Base-by-base conservation (phyloP, 441 rosid species). In the California macrophylla region DNA sequence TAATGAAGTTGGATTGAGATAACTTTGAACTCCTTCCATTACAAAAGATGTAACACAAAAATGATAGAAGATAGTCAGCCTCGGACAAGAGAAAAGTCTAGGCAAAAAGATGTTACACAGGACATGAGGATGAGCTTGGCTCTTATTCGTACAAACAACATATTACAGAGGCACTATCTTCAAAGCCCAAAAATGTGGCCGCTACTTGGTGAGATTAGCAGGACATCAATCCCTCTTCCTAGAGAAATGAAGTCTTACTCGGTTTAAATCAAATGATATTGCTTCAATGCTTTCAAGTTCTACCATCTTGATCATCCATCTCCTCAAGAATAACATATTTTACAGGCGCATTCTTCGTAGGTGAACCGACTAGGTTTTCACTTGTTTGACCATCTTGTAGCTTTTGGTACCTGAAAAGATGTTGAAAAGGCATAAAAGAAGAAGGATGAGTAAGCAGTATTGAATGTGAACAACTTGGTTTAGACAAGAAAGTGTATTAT, bases 301-400 rank as follows among this genome's bases (percentile, higher is more conserved):
- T 71, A 66, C 79, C 79, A 28, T 87, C 93, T 72, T 72, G 78
- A 78, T 86, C 96, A 69, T 88, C 88, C 82, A 79, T 71, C 78
- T 90, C 91, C 80, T 92, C 95, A 10, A 92, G 87, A 74, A 92
- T 92, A 73, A 85, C 93, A 76, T 92, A 92, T 76, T 85, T 90
- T 2, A 86, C 84, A 34, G 82, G 74, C 73, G 50, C 73, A 64
- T 68, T 81, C 58, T 78, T 69, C 18, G 74, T 16, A 6, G 78
- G 67, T 15, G 80, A 71, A 34, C 54, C 74, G 23, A 29, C 58
- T 24, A 38, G 81, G 26, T 75, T 78, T 75, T 75, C 88, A 38
- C 68, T 76, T 40, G 74, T 74, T 63, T 80, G 82, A 32, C 83
- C 85, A 65, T 77, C 80, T 67, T 85, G 85, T 62, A 92, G 84